These are phyloP conservation scores for Alternaria sp. DNA, from an alignment of 2,329 filamentous ascomycete species.

Conservation along the genomic window DNA sequence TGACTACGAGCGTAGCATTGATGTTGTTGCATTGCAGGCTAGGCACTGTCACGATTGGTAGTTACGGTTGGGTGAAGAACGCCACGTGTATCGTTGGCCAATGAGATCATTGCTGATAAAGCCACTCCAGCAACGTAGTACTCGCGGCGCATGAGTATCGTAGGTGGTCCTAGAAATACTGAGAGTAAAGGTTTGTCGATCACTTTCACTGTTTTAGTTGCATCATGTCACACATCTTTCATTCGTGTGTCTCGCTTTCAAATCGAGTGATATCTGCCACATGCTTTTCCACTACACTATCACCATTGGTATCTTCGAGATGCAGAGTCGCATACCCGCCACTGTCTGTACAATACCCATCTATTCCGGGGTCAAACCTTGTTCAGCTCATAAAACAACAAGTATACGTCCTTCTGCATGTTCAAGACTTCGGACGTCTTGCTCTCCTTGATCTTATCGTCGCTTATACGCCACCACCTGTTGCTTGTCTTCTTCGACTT, in stretches of 20 bases:
- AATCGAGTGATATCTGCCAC: constrained; percentile 5
- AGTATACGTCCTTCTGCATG: constrained; percentile 95
- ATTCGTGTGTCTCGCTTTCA: neutral
- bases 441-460: constrained; percentile 94
- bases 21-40: constrained; percentile 36
- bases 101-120: constrained; percentile 36
- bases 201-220: neutral
- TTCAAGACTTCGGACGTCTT: constrained; percentile 89
- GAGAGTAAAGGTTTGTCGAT: no score
- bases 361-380: constrained; percentile 16
- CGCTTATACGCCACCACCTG: constrained; percentile 97
- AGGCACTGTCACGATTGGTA: constrained; percentile 4
- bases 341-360: neutral
- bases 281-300: neutral
- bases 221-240: neutral
- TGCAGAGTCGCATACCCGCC: neutral
- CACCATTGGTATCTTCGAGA: neutral
- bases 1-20: constrained; percentile 26
- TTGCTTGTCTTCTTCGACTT: constrained; percentile 68
- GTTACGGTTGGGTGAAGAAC: constrained; percentile 10
- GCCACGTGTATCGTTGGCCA: constrained; percentile 28
- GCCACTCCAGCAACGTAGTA: constrained; percentile 1
- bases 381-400: constrained; percentile 94
- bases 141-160: neutral
- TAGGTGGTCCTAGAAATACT: neutral